These are phyloP conservation scores for Lachancea fermentati DNA, from an alignment of 805 yeast genomes.

Conservation along the genomic window DNA sequence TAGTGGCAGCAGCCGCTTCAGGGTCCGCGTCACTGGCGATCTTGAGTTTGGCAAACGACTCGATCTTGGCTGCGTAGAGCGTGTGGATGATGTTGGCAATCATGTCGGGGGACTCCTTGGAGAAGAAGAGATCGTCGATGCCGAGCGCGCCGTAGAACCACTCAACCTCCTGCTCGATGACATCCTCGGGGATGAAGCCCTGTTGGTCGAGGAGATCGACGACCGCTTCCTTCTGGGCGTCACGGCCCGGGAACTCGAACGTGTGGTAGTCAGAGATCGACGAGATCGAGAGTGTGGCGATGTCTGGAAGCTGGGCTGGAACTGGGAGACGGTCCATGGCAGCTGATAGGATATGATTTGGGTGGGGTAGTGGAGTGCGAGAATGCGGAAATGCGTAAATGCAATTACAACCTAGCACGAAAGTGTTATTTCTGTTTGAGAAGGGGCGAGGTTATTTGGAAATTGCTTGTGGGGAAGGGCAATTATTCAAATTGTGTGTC, in stretches of 20 bases:
- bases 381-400: too few species aligned
- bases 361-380: too few species aligned
- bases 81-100: slow-evolving; percentile 84
- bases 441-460: too few species aligned
- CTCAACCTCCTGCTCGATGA: slow-evolving; percentile 78
- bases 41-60: slow-evolving; percentile 67
- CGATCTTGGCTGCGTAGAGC: slow-evolving; percentile 86
- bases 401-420: too few species aligned
- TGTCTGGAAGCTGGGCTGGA: slow-evolving; percentile 32
- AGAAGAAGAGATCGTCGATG: slow-evolving; percentile 88
- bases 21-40: slow-evolving; percentile 26
- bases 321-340: too few species aligned
- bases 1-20: slow-evolving; percentile 3
- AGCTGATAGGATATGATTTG: too few species aligned
- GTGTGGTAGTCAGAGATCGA: slow-evolving; percentile 63
- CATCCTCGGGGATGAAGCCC: slow-evolving; percentile 84
- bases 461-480: too few species aligned
- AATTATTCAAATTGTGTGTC: too few species aligned
- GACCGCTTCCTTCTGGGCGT: slow-evolving; percentile 73
- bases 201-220: slow-evolving; percentile 73
- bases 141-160: slow-evolving; percentile 89
- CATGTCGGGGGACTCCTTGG: slow-evolving; percentile 72
- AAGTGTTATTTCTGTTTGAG: too few species aligned
- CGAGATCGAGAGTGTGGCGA: slow-evolving; percentile 38
- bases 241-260: slow-evolving; percentile 72